These are phyloP conservation scores for Carex scoparia DNA, from an alignment of 176 grass and related monocot species.

Conservation along the genomic window DNA sequence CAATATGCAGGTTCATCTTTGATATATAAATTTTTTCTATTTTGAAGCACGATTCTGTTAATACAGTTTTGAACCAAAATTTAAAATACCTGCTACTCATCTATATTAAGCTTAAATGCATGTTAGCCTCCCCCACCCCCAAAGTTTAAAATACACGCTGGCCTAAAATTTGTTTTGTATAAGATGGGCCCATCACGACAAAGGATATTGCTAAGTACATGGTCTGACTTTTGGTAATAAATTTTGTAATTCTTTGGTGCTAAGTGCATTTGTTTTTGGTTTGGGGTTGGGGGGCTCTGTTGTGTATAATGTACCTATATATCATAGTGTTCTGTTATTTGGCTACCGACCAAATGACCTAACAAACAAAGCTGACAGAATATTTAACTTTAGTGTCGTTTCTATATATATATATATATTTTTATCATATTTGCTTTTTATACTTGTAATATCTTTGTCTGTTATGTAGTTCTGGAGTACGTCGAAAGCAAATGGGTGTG, in stretches of 20 bases:
- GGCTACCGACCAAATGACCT: background rate
- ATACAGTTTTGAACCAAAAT: background rate
- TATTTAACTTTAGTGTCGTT: background rate
- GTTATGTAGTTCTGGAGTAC: conserved; percentile 64
- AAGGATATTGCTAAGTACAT: conserved; percentile 6
- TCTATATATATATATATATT: no score
- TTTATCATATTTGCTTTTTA: no score
- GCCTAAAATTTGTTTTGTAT: no score
- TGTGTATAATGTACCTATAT: background rate
- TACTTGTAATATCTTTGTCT: background rate
- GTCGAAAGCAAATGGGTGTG: conserved; percentile 69
- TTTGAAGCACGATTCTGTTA: background rate
- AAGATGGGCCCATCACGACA: background rate
- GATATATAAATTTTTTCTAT: background rate
- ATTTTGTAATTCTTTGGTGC: background rate
- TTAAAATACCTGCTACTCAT: conserved; percentile 6
- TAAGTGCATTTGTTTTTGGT: background rate
- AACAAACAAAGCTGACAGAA: background rate
- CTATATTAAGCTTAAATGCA: background rate
- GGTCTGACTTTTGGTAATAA: background rate
- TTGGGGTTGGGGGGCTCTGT: background rate
- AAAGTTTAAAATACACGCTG: no score
- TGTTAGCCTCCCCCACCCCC: background rate
- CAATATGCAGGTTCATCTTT: background rate
- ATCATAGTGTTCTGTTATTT: background rate